Base-by-base conservation (phyloP, 2,329 filamentous ascomycete species). In the Biscogniauxia marginata region DNA sequence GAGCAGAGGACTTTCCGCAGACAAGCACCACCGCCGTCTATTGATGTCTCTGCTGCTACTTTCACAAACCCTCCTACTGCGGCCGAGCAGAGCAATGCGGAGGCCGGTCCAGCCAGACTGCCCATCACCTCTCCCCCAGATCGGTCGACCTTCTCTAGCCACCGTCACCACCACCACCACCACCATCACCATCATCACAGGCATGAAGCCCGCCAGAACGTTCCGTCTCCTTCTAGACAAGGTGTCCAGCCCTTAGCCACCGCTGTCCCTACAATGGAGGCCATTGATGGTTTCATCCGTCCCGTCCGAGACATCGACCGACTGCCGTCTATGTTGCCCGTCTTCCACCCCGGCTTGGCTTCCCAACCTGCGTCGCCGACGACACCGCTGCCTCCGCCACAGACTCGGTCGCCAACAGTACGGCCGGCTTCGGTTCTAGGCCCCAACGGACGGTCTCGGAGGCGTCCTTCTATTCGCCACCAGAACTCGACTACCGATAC, bases 351-450 rank as follows among this genome's bases (percentile, higher is more conserved):
- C 9, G 87, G 89, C 52, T 76, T 92, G 53, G 83, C 84, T 45
- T 97, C 93, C n/a, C 93, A 96, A 70, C 95, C 95, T 7, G 90
- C 93, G 55, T 97, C 92, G 11, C 92, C 92, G 1, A 95, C 91
- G 6, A 96, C 92, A 0, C 92, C 92, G 13, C 81, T 89, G 46
- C 88, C 88, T 48, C 85, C 88, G 1, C 78, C 86, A 22, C 86
- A 88, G 74, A 70, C 82, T 58, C 72, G 79, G 67, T 84, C 84
- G 34, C 81, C 83, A 5, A 80, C 80, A 8, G 78, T 79, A 57
- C 83, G 76, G 58, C 80, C 79, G 22, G 79, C 74, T 19, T 83
- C 80, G 47, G 79, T 76, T 62, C 76, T 80, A 20, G 80, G 80
- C 2, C 78, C 82, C 2, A 76, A 79, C 4, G 75, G 75, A 46